Evolutionary conservation across 2,329 filamentous ascomycete genomes (phyloP).

Genomic region (Aspergillus spinulosporus): DNA sequence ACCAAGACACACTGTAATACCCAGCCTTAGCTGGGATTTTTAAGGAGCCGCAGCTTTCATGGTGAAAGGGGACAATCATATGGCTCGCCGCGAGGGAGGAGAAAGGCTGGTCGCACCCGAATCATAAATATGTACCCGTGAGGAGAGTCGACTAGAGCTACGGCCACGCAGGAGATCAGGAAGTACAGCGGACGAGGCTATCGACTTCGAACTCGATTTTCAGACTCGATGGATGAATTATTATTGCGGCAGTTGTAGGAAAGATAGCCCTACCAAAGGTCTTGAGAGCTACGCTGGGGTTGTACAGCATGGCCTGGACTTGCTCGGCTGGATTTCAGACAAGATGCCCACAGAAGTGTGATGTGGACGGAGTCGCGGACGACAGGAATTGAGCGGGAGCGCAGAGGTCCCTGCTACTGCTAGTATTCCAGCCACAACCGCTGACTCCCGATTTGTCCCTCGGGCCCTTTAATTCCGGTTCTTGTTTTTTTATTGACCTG

Average conservation of each 20-base stretch:
- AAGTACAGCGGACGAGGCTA: neutral
- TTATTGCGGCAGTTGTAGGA: neutral
- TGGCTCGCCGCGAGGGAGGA: too few relatives aligned
- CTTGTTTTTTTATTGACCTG: neutral
- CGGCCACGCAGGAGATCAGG: neutral
- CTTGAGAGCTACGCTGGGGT: slow-evolving; percentile 13
- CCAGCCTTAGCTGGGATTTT: neutral
- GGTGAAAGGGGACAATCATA: neutral
- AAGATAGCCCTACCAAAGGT: neutral
- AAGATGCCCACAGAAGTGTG: neutral
- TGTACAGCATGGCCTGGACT: slow-evolving; percentile 17
- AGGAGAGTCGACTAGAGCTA: neutral
- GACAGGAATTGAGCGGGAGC: neutral
- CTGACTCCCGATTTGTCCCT: neutral
- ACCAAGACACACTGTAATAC: too few relatives aligned
- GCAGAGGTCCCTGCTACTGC: neutral
- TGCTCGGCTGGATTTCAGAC: neutral
- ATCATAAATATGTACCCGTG: neutral
- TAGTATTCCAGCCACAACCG: neutral
- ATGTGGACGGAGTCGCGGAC: neutral
- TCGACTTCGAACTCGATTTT: neutral
- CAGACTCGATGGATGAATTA: slow-evolving; percentile 9
- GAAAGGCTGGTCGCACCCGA: neutral
- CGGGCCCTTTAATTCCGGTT: neutral
- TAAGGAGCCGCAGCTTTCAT: neutral